Percentiles rank a stretch among this genome's conserved stretches.
Conservation (phyloP, 331 rosid species). For the Prunus yedoensis region DNA sequence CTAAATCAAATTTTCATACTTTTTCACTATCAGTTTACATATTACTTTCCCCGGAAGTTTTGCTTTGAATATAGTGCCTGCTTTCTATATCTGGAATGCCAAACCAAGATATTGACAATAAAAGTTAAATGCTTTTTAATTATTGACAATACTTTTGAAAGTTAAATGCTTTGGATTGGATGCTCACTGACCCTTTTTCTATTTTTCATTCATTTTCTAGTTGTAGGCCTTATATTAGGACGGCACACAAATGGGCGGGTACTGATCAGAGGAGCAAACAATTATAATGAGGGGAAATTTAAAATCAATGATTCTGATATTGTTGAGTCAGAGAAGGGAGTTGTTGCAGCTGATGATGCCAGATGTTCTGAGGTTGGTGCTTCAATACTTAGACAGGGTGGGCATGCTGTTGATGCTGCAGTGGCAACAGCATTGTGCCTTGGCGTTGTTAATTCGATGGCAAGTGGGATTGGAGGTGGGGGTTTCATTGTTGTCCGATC, state of each 20-base stretch:
- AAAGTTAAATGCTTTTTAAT: not conserved
- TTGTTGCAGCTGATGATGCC: conserved; percentile 89
- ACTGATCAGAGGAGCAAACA: conserved; percentile 21
- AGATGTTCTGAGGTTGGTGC: conserved; percentile 89
- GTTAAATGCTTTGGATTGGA: not conserved
- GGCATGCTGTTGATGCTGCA: conserved; percentile 97
- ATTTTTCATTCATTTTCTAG: conserved; percentile 28
- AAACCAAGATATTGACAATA: not conserved
- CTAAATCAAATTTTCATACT: not conserved
- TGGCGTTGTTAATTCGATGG: conserved; percentile 68
- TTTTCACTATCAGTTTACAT: not conserved
- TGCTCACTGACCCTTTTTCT: not conserved
- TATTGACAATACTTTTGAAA: not conserved
- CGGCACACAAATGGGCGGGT: conserved; percentile 33
- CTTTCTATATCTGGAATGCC: too few species aligned
- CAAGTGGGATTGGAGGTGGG: conserved; percentile 98
- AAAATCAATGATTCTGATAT: conserved; percentile 25
- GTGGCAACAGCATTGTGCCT: conserved; percentile 82
- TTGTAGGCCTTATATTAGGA: conserved; percentile 40
- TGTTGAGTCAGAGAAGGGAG: conserved; percentile 64
- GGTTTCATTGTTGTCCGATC: conserved; percentile 73
- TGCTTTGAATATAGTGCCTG: not conserved
- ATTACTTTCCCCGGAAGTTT: not conserved
- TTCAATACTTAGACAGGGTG: conserved; percentile 68
- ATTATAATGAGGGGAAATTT: conserved; percentile 6